Conservation (phyloP, 352 stramenopile species). For the Plasmopara muralis region DNA sequence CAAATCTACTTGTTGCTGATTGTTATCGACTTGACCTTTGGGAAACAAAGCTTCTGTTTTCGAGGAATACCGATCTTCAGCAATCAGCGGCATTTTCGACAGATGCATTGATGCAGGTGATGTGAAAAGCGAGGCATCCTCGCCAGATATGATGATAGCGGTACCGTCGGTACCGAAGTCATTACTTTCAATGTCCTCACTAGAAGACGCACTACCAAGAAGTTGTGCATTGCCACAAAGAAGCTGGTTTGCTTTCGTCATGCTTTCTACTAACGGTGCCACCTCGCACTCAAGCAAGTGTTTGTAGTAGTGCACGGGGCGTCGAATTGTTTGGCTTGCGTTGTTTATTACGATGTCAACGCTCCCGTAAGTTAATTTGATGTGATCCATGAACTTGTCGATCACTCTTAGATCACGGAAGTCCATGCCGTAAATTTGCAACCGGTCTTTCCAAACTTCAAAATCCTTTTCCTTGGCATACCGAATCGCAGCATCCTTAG, state of each 20-base stretch:
- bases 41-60: slow-evolving; percentile 49
- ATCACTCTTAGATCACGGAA: slow-evolving; percentile 90
- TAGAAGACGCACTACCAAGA: slow-evolving; percentile 14
- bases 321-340: slow-evolving; percentile 92
- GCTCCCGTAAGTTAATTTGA: slow-evolving; percentile 53
- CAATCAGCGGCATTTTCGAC: slow-evolving; percentile 83
- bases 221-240: slow-evolving; percentile 47
- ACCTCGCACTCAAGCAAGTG: slow-evolving; percentile 78
- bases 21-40: slow-evolving; percentile 80
- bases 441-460: slow-evolving; percentile 54
- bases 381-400: slow-evolving; percentile 90
- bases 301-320: slow-evolving; percentile 90
- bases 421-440: slow-evolving; percentile 93
- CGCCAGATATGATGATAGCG: slow-evolving; percentile 26
- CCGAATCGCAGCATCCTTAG: slow-evolving; percentile 82
- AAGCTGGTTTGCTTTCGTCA: slow-evolving; percentile 37
- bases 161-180: slow-evolving; percentile 10
- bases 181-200: slow-evolving; percentile 3
- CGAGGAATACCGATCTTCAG: slow-evolving; percentile 76
- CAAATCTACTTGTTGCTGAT: slow-evolving; percentile 91
- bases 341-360: slow-evolving; percentile 96
- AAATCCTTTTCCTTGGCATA: slow-evolving; percentile 88
- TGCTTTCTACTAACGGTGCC: slow-evolving; percentile 40
- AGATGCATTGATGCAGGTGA: slow-evolving; percentile 78
- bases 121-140: slow-evolving; percentile 8